Evolutionary conservation across 2,329 filamentous ascomycete genomes (phyloP), one percentile per base, ranked within the genome.

Genomic region (Cladobotryum mycophilum): DNA sequence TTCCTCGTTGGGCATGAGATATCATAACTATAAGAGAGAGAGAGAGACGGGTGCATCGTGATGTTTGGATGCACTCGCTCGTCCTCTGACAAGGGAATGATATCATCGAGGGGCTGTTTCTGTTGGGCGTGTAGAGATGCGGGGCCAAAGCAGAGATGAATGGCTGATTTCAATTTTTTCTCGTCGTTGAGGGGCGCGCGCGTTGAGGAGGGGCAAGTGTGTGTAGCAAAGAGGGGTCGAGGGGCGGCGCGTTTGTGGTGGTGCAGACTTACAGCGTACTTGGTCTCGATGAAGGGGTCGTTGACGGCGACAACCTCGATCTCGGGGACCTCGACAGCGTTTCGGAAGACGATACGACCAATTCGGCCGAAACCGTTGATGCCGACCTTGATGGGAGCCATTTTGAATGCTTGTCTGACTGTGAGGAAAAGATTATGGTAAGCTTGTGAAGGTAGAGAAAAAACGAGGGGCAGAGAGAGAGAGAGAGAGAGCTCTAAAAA

Each of bases 291-390:
- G 86, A 99, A 97, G 66, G 93, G 93, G 75, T 97, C 93, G 82
- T 99, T 97, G 78, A 96, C 89, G 66, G 93, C 92, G 67, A 96
- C 89, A 67, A 99, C 81, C 67, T 96, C 82, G 70, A 97, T 88
- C 55, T 95, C 87, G 66, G 81, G 75, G 78, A 92, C 87, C 84
- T 95, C 86, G 70, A 95, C 72, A 67, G 92, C 89, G 80, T 96
- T 97, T 80, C 92, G 89, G 88, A 97, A 93, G 81, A 97, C 86
- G 74, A 99, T 96, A 75, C 93, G 88, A 70, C 93, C 93, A 77
- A 99, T 99, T 77, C 93, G 91, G 80, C 93, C 93, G 82, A 99
- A 99, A 76, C 93, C 92, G 87, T 96, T 97, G 86, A 96, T 96
- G 75, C 90, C 90, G 72, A 95, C 89, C 84, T 95, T 82, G 71